Evolutionary conservation across 2,329 filamentous ascomycete species (phyloP).

Genomic region (Rachicladosporium sp.): DNA sequence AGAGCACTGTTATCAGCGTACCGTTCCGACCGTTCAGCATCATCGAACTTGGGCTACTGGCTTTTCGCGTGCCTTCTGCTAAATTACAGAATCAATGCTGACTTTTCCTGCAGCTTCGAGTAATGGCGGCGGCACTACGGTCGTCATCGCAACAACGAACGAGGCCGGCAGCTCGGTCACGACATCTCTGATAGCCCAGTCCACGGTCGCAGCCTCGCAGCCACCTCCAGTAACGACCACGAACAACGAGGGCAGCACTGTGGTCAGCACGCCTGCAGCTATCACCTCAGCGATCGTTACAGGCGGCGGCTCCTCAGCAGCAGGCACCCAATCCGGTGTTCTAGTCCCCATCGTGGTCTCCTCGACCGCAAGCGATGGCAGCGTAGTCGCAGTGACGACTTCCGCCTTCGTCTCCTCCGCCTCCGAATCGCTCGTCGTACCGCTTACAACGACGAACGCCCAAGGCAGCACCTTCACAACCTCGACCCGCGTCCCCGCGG

Average conservation of each 20-base stretch:
- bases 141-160: conserved; percentile 16
- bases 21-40: too few relatives aligned
- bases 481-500: conserved; percentile 26
- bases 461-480: conserved; percentile 25
- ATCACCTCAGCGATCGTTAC: conserved; percentile 11
- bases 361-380: conserved; percentile 27
- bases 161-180: conserved; percentile 11
- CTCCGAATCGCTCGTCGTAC: conserved; percentile 18
- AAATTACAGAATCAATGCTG: not conserved
- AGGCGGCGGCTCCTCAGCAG: conserved; percentile 1
- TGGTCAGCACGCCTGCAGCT: conserved; percentile 9
- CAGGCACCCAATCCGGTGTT: conserved; percentile 18
- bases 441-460: conserved; percentile 20
- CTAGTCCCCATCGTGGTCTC: conserved; percentile 28
- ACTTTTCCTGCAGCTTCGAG: conserved; percentile 6
- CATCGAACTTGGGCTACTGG: too few relatives aligned
- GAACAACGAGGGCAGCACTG: conserved; percentile 9
- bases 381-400: conserved; percentile 24
- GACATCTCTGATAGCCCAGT: conserved; percentile 11
- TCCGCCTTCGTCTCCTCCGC: conserved; percentile 25
- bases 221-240: conserved; percentile 10
- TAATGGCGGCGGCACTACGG: conserved; percentile 9
- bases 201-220: conserved; percentile 10
- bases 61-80: too few relatives aligned
- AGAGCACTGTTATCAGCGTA: too few relatives aligned